These are phyloP conservation scores for Wickerhamiella kazuoi DNA, from an alignment of 805 yeast genomes.

Conservation along the genomic window DNA sequence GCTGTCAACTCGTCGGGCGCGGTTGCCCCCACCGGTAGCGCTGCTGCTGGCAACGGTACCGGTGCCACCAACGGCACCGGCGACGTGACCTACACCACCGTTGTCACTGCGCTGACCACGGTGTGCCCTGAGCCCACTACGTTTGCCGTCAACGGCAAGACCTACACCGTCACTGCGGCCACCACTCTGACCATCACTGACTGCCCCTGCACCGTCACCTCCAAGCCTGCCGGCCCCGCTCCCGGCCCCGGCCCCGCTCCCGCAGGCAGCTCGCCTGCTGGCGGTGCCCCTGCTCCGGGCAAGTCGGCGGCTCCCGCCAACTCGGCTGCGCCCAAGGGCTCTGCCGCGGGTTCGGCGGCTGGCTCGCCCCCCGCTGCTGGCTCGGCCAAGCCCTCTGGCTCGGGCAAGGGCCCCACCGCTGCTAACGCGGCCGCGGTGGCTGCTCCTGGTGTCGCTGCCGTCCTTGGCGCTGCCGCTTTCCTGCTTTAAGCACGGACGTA, in stretches of 20 bases:
- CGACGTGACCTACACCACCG: slow-evolving; percentile 20
- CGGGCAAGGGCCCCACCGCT: slow-evolving; percentile 21
- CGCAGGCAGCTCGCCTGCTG: background rate
- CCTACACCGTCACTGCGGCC: slow-evolving; percentile 52
- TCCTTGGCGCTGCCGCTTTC: background rate
- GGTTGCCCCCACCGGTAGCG: no score
- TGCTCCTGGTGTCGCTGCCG: background rate
- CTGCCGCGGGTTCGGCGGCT: slow-evolving; percentile 20
- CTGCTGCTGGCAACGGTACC: no score
- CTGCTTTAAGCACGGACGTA: background rate
- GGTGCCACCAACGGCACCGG: slow-evolving; percentile 1
- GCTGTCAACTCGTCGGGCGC: no score
- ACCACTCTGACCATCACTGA: slow-evolving; percentile 56
- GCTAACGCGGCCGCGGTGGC: slow-evolving; percentile 19
- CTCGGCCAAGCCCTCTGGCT: background rate
- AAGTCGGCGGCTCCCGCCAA: background rate
- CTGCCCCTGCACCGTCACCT: slow-evolving; percentile 10
- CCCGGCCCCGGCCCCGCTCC: background rate
- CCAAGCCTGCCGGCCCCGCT: slow-evolving; percentile 3
- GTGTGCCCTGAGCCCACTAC: slow-evolving; percentile 58
- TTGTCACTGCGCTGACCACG: slow-evolving; percentile 9
- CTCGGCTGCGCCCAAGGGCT: slow-evolving; percentile 19
- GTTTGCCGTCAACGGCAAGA: slow-evolving; percentile 38
- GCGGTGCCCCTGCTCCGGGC: slow-evolving; percentile 1
- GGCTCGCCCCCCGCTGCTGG: background rate